Conservation (phyloP, 306 rosid species). For the Senna siamea region DNA sequence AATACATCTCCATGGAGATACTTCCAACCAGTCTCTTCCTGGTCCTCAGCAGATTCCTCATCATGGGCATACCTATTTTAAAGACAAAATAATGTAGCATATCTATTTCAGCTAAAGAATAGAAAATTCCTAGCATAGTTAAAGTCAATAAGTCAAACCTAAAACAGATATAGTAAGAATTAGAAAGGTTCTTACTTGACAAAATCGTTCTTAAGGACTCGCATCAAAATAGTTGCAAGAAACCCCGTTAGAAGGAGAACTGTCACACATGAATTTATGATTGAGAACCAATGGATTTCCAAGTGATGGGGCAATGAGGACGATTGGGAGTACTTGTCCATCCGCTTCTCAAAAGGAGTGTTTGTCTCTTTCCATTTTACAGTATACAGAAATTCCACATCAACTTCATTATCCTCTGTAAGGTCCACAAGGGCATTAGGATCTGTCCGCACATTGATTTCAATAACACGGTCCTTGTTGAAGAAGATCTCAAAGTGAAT, state of each 20-base stretch:
- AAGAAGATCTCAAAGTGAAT: slow-evolving; percentile 72
- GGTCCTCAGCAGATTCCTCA: slow-evolving; percentile 59
- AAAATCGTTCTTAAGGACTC: slow-evolving; percentile 92
- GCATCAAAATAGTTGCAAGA: slow-evolving; percentile 80
- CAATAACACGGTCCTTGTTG: slow-evolving; percentile 83
- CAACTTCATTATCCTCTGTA: slow-evolving; percentile 68
- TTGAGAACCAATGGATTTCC: slow-evolving; percentile 95
- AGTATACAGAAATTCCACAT: slow-evolving; percentile 67
- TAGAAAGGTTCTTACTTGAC: slow-evolving; percentile 66
- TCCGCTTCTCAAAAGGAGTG: slow-evolving; percentile 80
- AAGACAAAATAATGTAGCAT: slow-evolving; percentile 33
- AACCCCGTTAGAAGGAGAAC: slow-evolving; percentile 88
- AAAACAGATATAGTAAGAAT: not conserved
- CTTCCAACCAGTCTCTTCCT: slow-evolving; percentile 73
- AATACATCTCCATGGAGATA: slow-evolving; percentile 66
- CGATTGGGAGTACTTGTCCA: slow-evolving; percentile 76
- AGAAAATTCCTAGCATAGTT: not conserved
- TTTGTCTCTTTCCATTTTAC: slow-evolving; percentile 83
- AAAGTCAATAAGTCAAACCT: slow-evolving; percentile 16
- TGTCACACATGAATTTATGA: slow-evolving; percentile 85
- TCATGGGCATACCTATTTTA: slow-evolving; percentile 59
- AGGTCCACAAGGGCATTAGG: slow-evolving; percentile 66
- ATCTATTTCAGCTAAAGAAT: slow-evolving; percentile 14
- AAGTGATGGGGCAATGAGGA: slow-evolving; percentile 81
- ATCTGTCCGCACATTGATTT: slow-evolving; percentile 65